phyloP scores from a whole-genome alignment of 1,284 basidiomycete species.

The Leccinum colubrinum region DNA sequence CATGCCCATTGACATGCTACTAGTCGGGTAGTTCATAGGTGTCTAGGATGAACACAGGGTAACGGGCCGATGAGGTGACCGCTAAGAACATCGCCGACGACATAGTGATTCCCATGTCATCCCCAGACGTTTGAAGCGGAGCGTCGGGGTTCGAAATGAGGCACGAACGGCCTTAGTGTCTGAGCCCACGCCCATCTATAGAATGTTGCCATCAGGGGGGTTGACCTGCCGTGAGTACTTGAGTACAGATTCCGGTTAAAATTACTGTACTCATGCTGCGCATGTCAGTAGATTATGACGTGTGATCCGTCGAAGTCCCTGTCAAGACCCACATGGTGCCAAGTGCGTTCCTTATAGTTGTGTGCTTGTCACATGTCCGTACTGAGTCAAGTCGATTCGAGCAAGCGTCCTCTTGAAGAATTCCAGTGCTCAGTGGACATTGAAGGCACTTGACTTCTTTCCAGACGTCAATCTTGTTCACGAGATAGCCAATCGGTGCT shows the following conservation, averaged over 20 bases:
- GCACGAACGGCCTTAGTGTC: neutral
- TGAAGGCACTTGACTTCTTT: neutral
- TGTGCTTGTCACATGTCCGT: neutral
- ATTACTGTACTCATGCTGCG: too few relatives aligned
- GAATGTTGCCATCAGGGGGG: too few relatives aligned
- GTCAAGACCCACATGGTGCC: neutral
- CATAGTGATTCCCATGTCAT: neutral
- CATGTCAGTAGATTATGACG: neutral
- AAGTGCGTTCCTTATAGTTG: neutral
- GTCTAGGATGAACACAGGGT: neutral
- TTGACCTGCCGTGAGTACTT: neutral
- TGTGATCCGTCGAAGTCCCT: neutral
- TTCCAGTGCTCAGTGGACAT: neutral
- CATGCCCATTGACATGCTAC: constrained; percentile 36
- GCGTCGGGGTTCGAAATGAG: neutral
- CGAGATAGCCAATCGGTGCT: neutral
- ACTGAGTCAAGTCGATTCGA: neutral
- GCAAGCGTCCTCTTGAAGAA: neutral
- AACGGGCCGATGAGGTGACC: neutral
- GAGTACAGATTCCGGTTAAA: neutral
- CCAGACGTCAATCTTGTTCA: neutral
- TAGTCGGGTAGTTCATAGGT: constrained; percentile 6
- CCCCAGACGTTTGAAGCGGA: neutral
- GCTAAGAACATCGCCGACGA: neutral
- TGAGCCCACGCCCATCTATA: neutral